Evolutionary conservation across 1,284 basidiomycete genomes (phyloP), one percentile per base, ranked within the genome.

Genomic region (Pholiota adiposa): DNA sequence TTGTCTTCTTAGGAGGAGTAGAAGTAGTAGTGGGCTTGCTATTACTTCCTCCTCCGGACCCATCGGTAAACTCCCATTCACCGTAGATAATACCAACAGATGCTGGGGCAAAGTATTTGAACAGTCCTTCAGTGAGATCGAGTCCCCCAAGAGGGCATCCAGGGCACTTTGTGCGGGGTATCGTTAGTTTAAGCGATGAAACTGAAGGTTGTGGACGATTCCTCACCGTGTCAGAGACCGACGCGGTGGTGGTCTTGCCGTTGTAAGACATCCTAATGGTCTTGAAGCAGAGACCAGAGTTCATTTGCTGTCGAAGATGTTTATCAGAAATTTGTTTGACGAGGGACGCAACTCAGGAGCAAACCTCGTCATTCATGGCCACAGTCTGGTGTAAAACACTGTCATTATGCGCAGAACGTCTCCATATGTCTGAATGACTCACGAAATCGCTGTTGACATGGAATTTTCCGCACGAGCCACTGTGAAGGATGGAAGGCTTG

Each of bases 71-170:
- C 65, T 66, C 75, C 90, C 90, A 92, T 12, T 66, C 65, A 63
- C 85, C 86, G 57, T 79, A 77, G 51, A 93, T 66, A 21, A 86
- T 80, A 63, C 92, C 92, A 1, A 59, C 72, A 46, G 68, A 63
- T 60, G 77, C 66, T 29, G 69, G 19, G 1, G 82, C 82, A 62
- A 92, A 89, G 77, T 75, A 83, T 2, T 67, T 56, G 79, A 97
- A 97, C 44, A 97, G 83, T 46, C 87, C 83, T 19, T 74, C 72
- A 19, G 90, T 90, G 62, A 97, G 80, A 79, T 97, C 95, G 59
- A 97, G 84, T 46, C 85, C 92, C 43, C 83, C 85, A 41, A 72
- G 81, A 4, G 86, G 85, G 72, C 93, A 95, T 40, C 83, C 86
- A 61, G 84, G 84, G 73, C 92, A 94, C 73, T 75, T 58, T 79